phyloP scores from a whole-genome alignment of 1,284 basidiomycete species.

The Thecaphora thlaspeos region DNA sequence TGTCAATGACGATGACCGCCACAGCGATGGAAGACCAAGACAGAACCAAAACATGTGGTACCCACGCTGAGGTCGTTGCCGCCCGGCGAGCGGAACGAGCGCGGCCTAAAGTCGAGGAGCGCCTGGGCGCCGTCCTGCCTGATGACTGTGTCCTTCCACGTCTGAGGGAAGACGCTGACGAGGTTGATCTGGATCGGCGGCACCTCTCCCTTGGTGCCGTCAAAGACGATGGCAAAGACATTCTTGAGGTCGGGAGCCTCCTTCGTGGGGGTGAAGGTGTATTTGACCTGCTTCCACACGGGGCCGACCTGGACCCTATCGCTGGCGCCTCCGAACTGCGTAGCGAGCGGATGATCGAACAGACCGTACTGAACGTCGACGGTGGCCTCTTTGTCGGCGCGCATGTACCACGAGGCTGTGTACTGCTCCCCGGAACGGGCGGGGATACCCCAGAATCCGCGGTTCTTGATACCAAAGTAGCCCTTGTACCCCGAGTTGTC shows the following conservation, averaged over 20 bases:
- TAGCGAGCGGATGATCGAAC: constrained; percentile 14
- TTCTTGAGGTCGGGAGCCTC: constrained; percentile 26
- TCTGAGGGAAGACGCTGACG: constrained; percentile 35
- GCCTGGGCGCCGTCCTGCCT: constrained; percentile 66
- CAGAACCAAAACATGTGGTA: too few species aligned
- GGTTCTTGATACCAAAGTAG: constrained; percentile 31
- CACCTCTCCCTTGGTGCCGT: constrained; percentile 1
- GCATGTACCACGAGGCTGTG: constrained; percentile 38
- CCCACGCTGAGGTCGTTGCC: constrained; percentile 65
- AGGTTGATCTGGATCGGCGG: constrained; percentile 35
- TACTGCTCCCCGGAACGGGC: constrained; percentile 20
- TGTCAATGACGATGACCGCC: too few species aligned
- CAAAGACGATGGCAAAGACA: constrained; percentile 31
- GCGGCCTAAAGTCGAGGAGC: constrained; percentile 66
- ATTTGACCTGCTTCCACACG: constrained; percentile 23
- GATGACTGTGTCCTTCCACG: constrained; percentile 28
- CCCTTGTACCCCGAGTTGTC: not conserved
- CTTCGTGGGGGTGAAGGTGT: constrained; percentile 3
- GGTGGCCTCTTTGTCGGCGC: constrained; percentile 15
- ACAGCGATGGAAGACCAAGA: too few species aligned
- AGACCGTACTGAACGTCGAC: constrained; percentile 14
- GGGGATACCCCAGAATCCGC: constrained; percentile 42
- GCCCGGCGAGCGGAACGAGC: constrained; percentile 71
- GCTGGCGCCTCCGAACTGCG: not conserved
- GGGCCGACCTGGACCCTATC: constrained; percentile 4